Evolutionary conservation across 257 asterid species (phyloP), one percentile per base, ranked within the genome.

Genomic region (Datura wrightii): DNA sequence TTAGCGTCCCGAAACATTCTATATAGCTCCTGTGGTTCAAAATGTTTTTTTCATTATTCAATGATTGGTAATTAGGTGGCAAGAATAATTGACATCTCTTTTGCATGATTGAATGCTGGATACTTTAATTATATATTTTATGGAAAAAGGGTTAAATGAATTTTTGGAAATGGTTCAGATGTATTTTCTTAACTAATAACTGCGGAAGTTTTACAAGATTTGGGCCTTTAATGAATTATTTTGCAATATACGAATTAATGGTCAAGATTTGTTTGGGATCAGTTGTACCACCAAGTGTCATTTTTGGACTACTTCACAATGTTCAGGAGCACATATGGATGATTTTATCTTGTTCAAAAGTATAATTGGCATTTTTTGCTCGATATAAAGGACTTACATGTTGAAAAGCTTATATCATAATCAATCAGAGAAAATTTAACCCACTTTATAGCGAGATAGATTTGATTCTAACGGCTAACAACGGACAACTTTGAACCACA

Each of bases 21-120:
- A 24, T 13, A 24, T 74, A 6, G 60, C 37, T 48, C 42, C 11
- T 24, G 39, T 3, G 24, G 81, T 11, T 48, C 60, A 48, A 6
- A 19, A 74, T 74, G 7, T 24, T 74, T 46, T 24, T 24, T 24
- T 24, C 31, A 6, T 13, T 11, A 24, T 74, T 24, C 81, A 74
- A 74, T 74, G 81, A 74, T 48, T 24, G 44, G 19, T 67, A 74
- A 74, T 65, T 65, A 65, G 72, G 80, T 19, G 80, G 15, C 3
- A 46, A 46, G 8, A 42, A 71, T n/a, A 1, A 24, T 19, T 24
- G 24, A 74, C 8, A 13, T 76, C 60, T 24, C 14, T 19, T 76
- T 50, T 7, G 42, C 13, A 48, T 48, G 6, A 72, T 19, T 46
- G n/a, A 70, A 18, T 70, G 55, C 79, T 70, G 16, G 18, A 42